Base-by-base conservation (phyloP, 129 eudicot genomes). In the Centrapalus pauciflorus region DNA sequence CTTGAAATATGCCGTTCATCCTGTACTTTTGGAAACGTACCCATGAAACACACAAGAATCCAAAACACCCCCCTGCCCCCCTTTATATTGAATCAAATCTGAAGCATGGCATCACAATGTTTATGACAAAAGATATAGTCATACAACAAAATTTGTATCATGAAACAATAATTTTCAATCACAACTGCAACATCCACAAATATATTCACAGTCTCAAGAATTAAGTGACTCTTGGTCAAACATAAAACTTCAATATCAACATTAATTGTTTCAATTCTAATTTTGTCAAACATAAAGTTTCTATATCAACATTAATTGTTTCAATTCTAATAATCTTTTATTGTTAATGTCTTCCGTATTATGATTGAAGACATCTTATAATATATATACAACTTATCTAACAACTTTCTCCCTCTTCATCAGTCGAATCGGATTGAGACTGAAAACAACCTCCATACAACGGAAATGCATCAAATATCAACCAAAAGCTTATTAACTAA, bases 181-280 rank as follows among this genome's bases (percentile, higher is more conserved):
- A 55, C 7, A 19, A 38, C 27, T 55, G 27, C 26, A 67, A 33
- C 50, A 23, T 52, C 50, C 20, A 33, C 14, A 55, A 34, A 30
- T 61, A 37, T 38, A 34, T 5, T 10, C 49, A 50, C 20, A 7
- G 26, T 43, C 35, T 4, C 13, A 33, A 66, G 38, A 73, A 48
- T 35, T 50, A 23, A 54, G 30, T 49, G 49, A 35, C 61, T 60
- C 48, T 14, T 1, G 28, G 52, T 59, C 51, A 60, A 27, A 71
- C 32, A 48, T 51, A 11, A 58, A 71, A 71, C 69, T 9, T 25
- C 35, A 43, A 62, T 58, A 19, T 43, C 57, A 58, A 57, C 59
- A 20, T 17, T 40, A 69, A 29, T 10, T 50, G 41, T n/a, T 51
- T 49, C 48, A 33, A 4, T 69, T 27, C 23, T 65, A 28, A n/a